Evolutionary conservation across 2,329 filamentous ascomycete species (phyloP), one percentile per base, ranked within the genome.

Genomic region (Trichoderma lentiforme): DNA sequence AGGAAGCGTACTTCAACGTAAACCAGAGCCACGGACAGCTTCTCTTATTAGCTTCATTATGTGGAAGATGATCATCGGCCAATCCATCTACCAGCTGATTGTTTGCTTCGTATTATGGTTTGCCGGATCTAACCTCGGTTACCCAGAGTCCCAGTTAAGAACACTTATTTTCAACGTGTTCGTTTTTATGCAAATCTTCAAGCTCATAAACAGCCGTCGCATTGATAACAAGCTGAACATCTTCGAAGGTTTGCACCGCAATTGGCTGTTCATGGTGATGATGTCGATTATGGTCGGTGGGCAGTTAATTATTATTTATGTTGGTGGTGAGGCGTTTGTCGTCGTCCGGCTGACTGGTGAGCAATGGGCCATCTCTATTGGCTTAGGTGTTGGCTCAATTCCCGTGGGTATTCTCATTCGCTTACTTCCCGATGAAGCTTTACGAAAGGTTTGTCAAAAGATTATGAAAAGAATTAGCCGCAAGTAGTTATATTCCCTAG

Each of bases 331-430:
- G 12, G 91, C 91, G 4, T 92, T 94, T 81, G 84, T 80, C 5
- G 79, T 82, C 18, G 82, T 81, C 6, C 83, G 73, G 12, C 76
- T 93, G 28, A 89, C 89, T 70, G 89, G 87, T 56, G 83, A 86
- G 57, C 92, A 95, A 77, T 97, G 93, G 93, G 92, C 85, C 18
- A 87, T 93, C 72, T 95, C 92, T 3, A 87, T 97, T 69, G 85
- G 93, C 32, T 86, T 94, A 62, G 92, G 93, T n/a, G 84, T 91
- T 69, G 84, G 93, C 6, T 95, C 93, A 14, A 83, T 97, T 8
- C 92, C 92, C 0, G 87, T 93, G 76, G 94, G 92, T 66, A 85
- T 92, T 4, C 79, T 91, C 18, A 90, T 97, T 68, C 90, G 93
- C 39, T 26, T 62, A 9, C 15, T 62, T 11, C 60, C 60, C 18